Base-by-base conservation (phyloP, 495 filamentous ascomycete species). In the Darksidea phi region DNA sequence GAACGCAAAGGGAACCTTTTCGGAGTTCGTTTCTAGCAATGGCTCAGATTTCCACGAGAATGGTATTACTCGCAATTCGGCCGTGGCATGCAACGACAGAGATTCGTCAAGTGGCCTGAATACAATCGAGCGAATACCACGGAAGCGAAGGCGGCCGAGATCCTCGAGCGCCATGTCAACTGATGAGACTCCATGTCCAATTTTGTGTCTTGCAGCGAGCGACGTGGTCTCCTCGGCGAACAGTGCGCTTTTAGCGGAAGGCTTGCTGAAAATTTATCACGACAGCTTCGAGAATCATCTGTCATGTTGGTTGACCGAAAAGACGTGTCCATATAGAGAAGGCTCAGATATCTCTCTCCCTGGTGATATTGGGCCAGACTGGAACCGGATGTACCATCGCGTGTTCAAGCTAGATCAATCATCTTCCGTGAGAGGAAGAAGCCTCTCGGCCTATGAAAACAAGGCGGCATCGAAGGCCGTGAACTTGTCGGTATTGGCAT, bases 261-360 rank as follows among this genome's bases (percentile, higher is more conserved):
- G 69, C 41, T 45, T 80, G 47, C 67, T 80, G 15, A 70, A 67
- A 23, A 76, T 80, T 24, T 80, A 80, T 52, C 76, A 79, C 43
- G 77, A 80, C 50, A 75, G 72, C 26, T 72, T 80, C 59, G 78
- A 80, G 59, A 77, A 77, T 36, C 76, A 76, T 4, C 58, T 80
- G 11, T 71, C 75, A 5, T 80, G 78, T 46, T 80, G 78, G 78
- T 51, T 80, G 46, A 77, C 75, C 0, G 78, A 80, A 60, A 67
- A 70, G 51, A 79, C 73, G 12, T 80, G 77, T 45, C 77, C 77
- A 11, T 79, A 78, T 66, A 54, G 50, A 17, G 59, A 59, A 45
- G 43, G 38, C 32, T 59, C 49, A 2, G 59, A 57, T 0, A 42
- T 63, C 17, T 43, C 64, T 7, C 38, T 55, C 18, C 13, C 52